phyloP scores from a whole-genome alignment of 176 grass and related monocot species.

The Triticum turgidum region DNA sequence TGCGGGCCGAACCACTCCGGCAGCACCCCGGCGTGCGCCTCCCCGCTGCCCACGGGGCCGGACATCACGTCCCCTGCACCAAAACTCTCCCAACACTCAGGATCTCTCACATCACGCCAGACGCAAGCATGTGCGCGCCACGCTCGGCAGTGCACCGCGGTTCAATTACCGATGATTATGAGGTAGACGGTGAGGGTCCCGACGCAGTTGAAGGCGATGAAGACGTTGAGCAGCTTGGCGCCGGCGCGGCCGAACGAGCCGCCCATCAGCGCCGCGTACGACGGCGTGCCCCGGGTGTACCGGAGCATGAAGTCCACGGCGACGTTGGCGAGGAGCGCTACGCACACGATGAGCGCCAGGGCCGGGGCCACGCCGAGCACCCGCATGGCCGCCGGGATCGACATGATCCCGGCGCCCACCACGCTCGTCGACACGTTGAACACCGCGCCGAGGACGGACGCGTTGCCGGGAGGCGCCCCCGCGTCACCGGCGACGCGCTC shows the following conservation, averaged over 20 bases:
- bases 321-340: slow-evolving; percentile 49
- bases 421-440: slow-evolving; percentile 88
- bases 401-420: slow-evolving; percentile 93
- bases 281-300: slow-evolving; percentile 47
- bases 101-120: not conserved
- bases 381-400: slow-evolving; percentile 74
- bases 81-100: not conserved
- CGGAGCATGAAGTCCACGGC: slow-evolving; percentile 62
- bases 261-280: slow-evolving; percentile 73
- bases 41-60: slow-evolving; percentile 35
- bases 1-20: slow-evolving; percentile 72
- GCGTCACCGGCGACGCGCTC: not conserved
- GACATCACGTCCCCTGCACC: slow-evolving; percentile 72
- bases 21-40: slow-evolving; percentile 46
- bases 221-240: slow-evolving; percentile 50
- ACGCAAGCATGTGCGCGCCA: not conserved
- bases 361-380: slow-evolving; percentile 72
- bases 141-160: not conserved
- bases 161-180: slow-evolving; percentile 57
- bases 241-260: slow-evolving; percentile 58
- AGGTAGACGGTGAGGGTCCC: slow-evolving; percentile 74
- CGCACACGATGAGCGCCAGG: slow-evolving; percentile 41
- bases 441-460: slow-evolving; percentile 64
- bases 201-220: slow-evolving; percentile 50
- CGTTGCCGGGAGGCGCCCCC: not conserved